Percentiles rank a stretch among this genome's conserved stretches.
These are phyloP conservation scores for Ogataea hybrid DNA, from an alignment of 1,139 yeast species.

Conservation along the genomic window DNA sequence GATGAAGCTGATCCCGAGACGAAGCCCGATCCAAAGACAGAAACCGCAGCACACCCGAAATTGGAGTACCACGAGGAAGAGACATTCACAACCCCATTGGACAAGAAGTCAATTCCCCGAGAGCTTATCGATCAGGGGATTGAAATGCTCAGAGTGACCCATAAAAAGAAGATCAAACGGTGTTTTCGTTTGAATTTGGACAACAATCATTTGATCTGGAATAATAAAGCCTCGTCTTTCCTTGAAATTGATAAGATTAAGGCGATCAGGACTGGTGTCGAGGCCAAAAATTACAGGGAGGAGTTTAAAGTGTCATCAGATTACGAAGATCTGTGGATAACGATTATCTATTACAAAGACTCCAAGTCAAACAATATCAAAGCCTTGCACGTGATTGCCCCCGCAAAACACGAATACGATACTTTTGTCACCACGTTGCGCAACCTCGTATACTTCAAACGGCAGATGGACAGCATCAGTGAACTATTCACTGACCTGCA, in stretches of 20 bases:
- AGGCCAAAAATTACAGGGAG: slow-evolving; percentile 81
- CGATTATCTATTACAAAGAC: slow-evolving; percentile 57
- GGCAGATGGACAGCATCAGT: slow-evolving; percentile 52
- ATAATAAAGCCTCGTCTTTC: slow-evolving; percentile 43
- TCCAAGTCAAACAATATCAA: slow-evolving; percentile 39
- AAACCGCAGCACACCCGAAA: not conserved
- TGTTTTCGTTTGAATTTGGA: slow-evolving; percentile 44
- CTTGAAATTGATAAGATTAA: slow-evolving; percentile 72
- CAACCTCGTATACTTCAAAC: slow-evolving; percentile 45
- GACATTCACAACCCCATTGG: slow-evolving; percentile 15
- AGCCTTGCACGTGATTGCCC: slow-evolving; percentile 72
- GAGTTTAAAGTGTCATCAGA: slow-evolving; percentile 74
- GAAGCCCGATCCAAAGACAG: slow-evolving; percentile 1
- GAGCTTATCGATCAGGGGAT: slow-evolving; percentile 44
- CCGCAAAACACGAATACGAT: slow-evolving; percentile 58
- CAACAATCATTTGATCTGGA: slow-evolving; percentile 51
- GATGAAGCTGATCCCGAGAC: slow-evolving; percentile 16
- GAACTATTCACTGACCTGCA: slow-evolving; percentile 50
- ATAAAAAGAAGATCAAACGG: slow-evolving; percentile 59
- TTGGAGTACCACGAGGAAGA: slow-evolving; percentile 12
- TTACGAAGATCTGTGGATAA: slow-evolving; percentile 69
- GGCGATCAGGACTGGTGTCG: slow-evolving; percentile 61
- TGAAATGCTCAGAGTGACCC: slow-evolving; percentile 62
- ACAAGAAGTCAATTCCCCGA: slow-evolving; percentile 23
- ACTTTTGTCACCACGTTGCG: slow-evolving; percentile 47